Base-by-base conservation (phyloP, 1,139 yeast genomes). In the Saccharomyces hybrid region DNA sequence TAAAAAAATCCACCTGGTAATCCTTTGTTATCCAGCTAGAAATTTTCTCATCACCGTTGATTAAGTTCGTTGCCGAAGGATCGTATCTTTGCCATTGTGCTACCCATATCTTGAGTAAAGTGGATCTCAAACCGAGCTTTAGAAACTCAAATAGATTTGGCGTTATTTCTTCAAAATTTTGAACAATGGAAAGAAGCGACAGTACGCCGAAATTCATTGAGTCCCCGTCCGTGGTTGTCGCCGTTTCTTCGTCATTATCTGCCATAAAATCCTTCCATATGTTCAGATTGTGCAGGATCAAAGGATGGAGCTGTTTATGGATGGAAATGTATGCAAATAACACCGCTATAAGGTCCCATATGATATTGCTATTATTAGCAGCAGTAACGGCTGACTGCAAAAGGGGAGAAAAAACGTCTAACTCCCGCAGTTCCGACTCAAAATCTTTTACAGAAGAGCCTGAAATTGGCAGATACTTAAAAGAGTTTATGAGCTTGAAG, bases 251-350 rank as follows among this genome's bases (percentile, higher is more conserved):
- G 28, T 28, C 26, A 38, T 25, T n/a, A 28, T 28, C 20, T 34
- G 13, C 31, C 47, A 16, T 27, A 20, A 32, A 38, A 9, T 38
- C 44, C 9, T 44, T 47, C 61, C 61, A 54, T 7, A 46, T 48
- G 11, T 41, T 34, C 23, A 58, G 49, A 13, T 60, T 56, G 4
- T 49, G 51, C 5, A 49, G 46, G 9, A 61, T 58, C 27, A 62
- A 47, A n/a, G 51, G 53, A 16, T 59, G 60, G 34, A 63, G 53
- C 29, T 41, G 52, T 8, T 50, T 53, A 32, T 53, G 55, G 28
- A 60, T 57, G 3, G 65, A 61, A 46, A 61, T 62, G 42, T 58
- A 60, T n/a, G 66, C 65, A 47, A 62, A 47, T 28, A 60, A 52
- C 4, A 57, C 50, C 3, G 63, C 63, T 23, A 57, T 55, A 14